These are phyloP conservation scores for Gloeopeniophorella convolvens DNA, from an alignment of 768 basidiomycete species.

Conservation along the genomic window DNA sequence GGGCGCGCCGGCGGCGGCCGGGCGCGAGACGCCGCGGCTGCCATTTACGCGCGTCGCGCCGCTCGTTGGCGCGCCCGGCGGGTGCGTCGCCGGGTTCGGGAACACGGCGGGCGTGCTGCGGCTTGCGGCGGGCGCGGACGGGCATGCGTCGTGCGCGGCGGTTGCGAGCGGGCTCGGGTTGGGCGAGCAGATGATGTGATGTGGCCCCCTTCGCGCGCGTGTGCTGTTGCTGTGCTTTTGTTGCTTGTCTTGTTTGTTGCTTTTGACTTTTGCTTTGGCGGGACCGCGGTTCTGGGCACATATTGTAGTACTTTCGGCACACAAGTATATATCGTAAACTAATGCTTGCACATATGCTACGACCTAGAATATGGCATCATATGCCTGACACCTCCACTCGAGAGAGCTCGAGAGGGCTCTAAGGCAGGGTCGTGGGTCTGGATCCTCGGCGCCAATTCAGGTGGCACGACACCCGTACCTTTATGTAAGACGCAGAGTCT, in stretches of 20 bases:
- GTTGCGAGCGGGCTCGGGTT: not conserved
- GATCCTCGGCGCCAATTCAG: no score
- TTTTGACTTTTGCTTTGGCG: not conserved
- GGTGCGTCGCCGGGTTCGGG: slow-evolving; percentile 20
- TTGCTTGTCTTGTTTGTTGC: not conserved
- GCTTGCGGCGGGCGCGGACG: not conserved
- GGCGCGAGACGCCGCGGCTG: slow-evolving; percentile 14
- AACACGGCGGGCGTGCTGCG: slow-evolving; percentile 20
- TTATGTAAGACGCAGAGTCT: no score
- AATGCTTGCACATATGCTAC: no score
- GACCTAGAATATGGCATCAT: no score
- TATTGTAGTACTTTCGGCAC: slow-evolving; percentile 5
- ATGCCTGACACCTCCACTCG: no score
- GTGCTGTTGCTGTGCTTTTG: not conserved
- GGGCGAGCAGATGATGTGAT: no score
- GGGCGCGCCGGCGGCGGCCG: not conserved
- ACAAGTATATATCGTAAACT: not conserved
- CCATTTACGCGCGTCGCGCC: slow-evolving; percentile 21
- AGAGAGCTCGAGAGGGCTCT: no score
- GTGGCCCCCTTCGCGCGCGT: no score
- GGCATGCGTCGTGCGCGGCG: not conserved
- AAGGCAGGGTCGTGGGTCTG: no score
- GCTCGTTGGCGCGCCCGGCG: slow-evolving; percentile 15
- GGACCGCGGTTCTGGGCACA: not conserved
- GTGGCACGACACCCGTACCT: no score